These are phyloP conservation scores for Yarrowia keelungensis DNA, from an alignment of 805 yeast species.

Conservation along the genomic window DNA sequence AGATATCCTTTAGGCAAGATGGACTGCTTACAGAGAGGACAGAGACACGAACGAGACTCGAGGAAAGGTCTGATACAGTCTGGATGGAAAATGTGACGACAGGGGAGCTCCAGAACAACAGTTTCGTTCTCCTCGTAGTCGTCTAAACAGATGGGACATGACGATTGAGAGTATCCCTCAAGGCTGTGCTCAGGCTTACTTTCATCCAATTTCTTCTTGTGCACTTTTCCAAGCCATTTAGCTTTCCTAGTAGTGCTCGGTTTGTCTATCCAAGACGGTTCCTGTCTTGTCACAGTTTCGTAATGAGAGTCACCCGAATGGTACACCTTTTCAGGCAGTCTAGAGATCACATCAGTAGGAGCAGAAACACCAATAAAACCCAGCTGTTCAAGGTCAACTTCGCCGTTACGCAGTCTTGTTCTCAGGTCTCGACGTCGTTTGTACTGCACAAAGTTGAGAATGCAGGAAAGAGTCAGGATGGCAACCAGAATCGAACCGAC, in stretches of 20 bases:
- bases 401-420: conserved; percentile 31
- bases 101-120: conserved; percentile 71
- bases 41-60: conserved; percentile 72
- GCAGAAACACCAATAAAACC: conserved; percentile 39
- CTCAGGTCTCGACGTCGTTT: conserved; percentile 33
- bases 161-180: conserved; percentile 40
- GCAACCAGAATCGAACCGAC: conserved; percentile 38
- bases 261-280: background rate
- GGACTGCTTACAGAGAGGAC: conserved; percentile 69
- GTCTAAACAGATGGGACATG: conserved; percentile 84
- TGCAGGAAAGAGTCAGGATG: conserved; percentile 17
- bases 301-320: conserved; percentile 24
- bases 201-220: background rate
- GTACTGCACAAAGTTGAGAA: conserved; percentile 38
- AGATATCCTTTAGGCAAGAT: conserved; percentile 39
- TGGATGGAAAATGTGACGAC: conserved; percentile 85
- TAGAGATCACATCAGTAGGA: conserved; percentile 33
- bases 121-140: conserved; percentile 65
- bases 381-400: conserved; percentile 38
- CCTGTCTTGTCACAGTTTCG: background rate
- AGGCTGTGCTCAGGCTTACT: background rate
- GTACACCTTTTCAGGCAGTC: conserved; percentile 35
- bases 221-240: background rate
- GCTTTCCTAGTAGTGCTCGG: background rate
- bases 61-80: conserved; percentile 87